phyloP scores from a whole-genome alignment of 345 rosid species.

The Chamaenerion angustifolium region DNA sequence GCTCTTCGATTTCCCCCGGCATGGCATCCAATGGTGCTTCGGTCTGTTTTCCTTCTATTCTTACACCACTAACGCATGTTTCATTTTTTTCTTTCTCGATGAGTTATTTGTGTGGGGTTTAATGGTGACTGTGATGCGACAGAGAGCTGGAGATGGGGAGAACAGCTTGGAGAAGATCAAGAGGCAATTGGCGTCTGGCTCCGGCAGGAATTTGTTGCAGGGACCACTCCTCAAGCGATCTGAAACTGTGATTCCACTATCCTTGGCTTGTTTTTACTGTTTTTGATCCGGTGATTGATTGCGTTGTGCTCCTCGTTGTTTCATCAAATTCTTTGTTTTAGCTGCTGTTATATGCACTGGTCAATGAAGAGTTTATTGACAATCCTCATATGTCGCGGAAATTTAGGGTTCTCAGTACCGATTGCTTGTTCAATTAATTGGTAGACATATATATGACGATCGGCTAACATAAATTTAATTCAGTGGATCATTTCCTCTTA shows the following conservation, averaged over 20 bases:
- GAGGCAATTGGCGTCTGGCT: constrained; percentile 86
- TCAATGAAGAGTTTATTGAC: neutral
- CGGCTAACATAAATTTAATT: too few relatives aligned
- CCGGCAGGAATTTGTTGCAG: constrained; percentile 76
- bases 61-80: neutral
- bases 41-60: constrained; percentile 29
- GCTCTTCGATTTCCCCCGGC: constrained; percentile 12
- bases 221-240: constrained; percentile 99
- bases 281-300: neutral
- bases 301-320: neutral
- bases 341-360: neutral
- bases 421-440: neutral
- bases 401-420: too few relatives aligned
- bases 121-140: constrained; percentile 14
- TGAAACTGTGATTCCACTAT: constrained; percentile 37
- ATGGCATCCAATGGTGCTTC: constrained; percentile 93
- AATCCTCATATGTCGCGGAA: too few relatives aligned
- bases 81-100: constrained; percentile 1
- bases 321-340: constrained; percentile 1
- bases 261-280: neutral
- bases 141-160: constrained; percentile 45
- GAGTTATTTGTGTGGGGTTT: neutral
- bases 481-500: too few relatives aligned
- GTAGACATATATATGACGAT: too few relatives aligned
- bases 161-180: constrained; percentile 94